Conservation (phyloP, 768 basidiomycete genomes). For the Pisolithus albus region DNA sequence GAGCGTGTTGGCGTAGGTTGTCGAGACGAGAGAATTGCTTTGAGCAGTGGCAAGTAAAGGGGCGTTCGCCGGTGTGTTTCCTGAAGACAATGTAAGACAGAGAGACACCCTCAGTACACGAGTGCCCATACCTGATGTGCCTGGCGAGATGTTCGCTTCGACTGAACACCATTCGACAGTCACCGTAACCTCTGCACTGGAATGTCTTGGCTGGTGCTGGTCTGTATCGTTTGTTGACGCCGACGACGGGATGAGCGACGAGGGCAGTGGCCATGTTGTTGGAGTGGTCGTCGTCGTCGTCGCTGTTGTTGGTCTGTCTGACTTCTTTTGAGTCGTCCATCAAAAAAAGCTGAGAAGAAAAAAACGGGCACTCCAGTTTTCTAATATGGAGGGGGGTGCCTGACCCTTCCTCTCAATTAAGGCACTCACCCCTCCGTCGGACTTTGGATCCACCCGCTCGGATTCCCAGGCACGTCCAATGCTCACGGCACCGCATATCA, state of each 20-base stretch:
- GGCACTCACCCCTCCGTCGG: slow-evolving; percentile 27
- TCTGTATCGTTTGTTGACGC: slow-evolving; percentile 59
- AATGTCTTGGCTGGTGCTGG: slow-evolving; percentile 90
- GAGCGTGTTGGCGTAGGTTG: slow-evolving; percentile 93
- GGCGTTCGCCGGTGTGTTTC: slow-evolving; percentile 97
- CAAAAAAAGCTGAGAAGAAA: slow-evolving; percentile 12
- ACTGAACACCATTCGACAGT: slow-evolving; percentile 95
- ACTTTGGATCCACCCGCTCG: slow-evolving; percentile 20
- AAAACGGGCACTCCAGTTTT: slow-evolving; percentile 13
- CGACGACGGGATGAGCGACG: slow-evolving; percentile 26
- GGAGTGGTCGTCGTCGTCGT: slow-evolving; percentile 3
- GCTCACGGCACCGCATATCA: slow-evolving; percentile 28
- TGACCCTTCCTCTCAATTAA: slow-evolving; percentile 29
- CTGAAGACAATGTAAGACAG: slow-evolving; percentile 34
- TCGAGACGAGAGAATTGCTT: slow-evolving; percentile 96
- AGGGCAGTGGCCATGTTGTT: slow-evolving; percentile 27
- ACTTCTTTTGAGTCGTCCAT: slow-evolving; percentile 30
- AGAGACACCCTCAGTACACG: no score
- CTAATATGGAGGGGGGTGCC: slow-evolving; percentile 25
- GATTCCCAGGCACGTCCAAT: slow-evolving; percentile 28
- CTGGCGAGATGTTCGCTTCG: slow-evolving; percentile 93
- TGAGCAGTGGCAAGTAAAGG: slow-evolving; percentile 92
- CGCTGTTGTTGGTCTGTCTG: background rate
- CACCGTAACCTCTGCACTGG: slow-evolving; percentile 90
- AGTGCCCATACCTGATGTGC: slow-evolving; percentile 76